Base-by-base conservation (phyloP, 352 stramenopile species). In the Phytophthora podocarpi region DNA sequence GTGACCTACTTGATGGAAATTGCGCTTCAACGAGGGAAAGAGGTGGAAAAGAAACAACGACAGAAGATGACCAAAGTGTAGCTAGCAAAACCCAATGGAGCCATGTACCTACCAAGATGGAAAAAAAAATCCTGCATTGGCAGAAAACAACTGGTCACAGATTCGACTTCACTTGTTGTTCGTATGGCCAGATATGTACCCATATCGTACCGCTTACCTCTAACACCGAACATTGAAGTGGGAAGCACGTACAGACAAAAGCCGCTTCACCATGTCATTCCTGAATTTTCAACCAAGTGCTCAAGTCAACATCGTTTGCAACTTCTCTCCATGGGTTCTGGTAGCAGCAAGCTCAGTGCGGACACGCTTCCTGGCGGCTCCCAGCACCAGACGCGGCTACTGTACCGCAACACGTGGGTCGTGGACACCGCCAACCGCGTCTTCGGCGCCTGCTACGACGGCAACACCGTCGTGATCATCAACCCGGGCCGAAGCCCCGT, bases 381-480 rank as follows among this genome's bases (percentile, higher is more conserved):
- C 49, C 61, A 62, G 49, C 74, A 81, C 52, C 79, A 89, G 57
- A 91, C 80, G 24, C 64, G 68, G 20, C 64, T 94, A 20, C 59
- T 91, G 16, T 95, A 91, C 49, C 64, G 78, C 43, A 67, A 85
- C 24, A 77, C 84, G 5, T 68, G 67, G 50, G 73, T 77, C 30
- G 80, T 95, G 8, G 82, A 91, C 59, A 67, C 70, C 16, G 84
- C 89, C 23, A 91, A 91, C 50, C 74, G 85, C 3, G 40, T 84
- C 16, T 97, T 97, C 52, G 78, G 82, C 12, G 76, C 79, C n/a
- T 89, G 87, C 64, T 89, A 87, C 62, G 76, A 90, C 37, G 83
- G 83, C 51, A 90, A 90, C 67, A 93, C 85, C 1, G 76, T 97
- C 2, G 65, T 97, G 40, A 87, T 94, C 30, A 83, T 93, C 45